phyloP scores from a whole-genome alignment of 805 yeast genomes.

The Kregervanrija delftensis region DNA sequence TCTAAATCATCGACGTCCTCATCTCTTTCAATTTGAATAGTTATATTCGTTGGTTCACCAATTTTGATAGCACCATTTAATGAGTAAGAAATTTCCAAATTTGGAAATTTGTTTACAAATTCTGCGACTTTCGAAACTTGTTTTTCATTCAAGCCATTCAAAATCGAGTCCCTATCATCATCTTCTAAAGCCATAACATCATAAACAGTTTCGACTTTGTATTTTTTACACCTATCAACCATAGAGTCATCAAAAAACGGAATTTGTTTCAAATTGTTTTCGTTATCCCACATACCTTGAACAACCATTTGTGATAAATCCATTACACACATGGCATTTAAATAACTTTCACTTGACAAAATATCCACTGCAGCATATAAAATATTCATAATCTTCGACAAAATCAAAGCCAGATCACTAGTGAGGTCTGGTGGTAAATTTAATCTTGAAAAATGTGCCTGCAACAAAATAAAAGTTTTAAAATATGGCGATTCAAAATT shows the following conservation, averaged over 20 bases:
- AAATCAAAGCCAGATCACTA: slow-evolving; percentile 47
- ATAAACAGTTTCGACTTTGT: slow-evolving; percentile 61
- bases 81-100: slow-evolving; percentile 60
- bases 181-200: slow-evolving; percentile 74
- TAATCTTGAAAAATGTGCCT: slow-evolving; percentile 72
- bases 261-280: slow-evolving; percentile 70
- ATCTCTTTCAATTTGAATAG: slow-evolving; percentile 54
- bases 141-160: slow-evolving; percentile 42
- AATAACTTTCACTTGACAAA: slow-evolving; percentile 69
- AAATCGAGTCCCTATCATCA: slow-evolving; percentile 50
- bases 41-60: slow-evolving; percentile 38
- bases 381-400: slow-evolving; percentile 43
- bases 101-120: slow-evolving; percentile 87
- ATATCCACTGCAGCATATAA: slow-evolving; percentile 68
- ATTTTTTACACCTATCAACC: slow-evolving; percentile 45
- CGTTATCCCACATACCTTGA: slow-evolving; percentile 82
- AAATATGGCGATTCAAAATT: slow-evolving; percentile 45
- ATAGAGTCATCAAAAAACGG: slow-evolving; percentile 55
- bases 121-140: slow-evolving; percentile 65
- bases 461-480: slow-evolving; percentile 70
- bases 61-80: slow-evolving; percentile 38
- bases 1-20: slow-evolving; percentile 64
- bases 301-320: slow-evolving; percentile 83
- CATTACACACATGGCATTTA: slow-evolving; percentile 76
- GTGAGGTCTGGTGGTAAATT: slow-evolving; percentile 54